Evolutionary conservation across 768 basidiomycete genomes (phyloP), one percentile per base, ranked within the genome.

Genomic region (Calvatia gigantea): DNA sequence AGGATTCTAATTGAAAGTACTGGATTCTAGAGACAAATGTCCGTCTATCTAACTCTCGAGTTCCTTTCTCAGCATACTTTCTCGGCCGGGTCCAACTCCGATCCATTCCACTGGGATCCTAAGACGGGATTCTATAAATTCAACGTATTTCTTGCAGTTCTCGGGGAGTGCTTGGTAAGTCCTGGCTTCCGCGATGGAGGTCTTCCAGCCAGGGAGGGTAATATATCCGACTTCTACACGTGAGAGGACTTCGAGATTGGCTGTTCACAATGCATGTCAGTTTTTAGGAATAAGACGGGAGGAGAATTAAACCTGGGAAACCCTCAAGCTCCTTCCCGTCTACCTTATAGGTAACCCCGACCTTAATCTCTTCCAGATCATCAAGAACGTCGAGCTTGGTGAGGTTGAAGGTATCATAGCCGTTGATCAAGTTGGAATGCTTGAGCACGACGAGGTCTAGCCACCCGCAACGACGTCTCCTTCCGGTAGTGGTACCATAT

Each of bases 361-460:
- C 79, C 71, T 94, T 90, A 76, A 99, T 90, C 73, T 95, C 91
- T 0, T 80, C 68, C 19, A 99, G 77, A 25, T 77, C 74, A 64
- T 98, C 95, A 46, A 99, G 79, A 14, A 99, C 77, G 64, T 99
- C 97, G 44, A 99, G 84, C 69, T 99, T 99, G 46, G 97, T 99
- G 61, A 99, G 79, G 72, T 99, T 99, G 59, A 98, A 75, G 43
- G 73, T 68, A 65, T 96, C 93, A 70, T 98, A 99, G 32, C 97
- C 97, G 70, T 99, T 99, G 80, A 99, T 92, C 59, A 91, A 73
- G 66, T 78, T 84, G 6, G 96, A 98, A 71, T 98, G 87, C 69
- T 85, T 87, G 78, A 99, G 81, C 38, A 98, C 93, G 54, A 98
- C 92, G 12, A 98, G 78, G 71, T 99, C 97, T 42, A 99, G 84